Percentiles rank a stretch among this genome's conserved stretches.
Conservation (phyloP, 2,329 filamentous ascomycete genomes). For the Pseudohalonectria lignicola region DNA sequence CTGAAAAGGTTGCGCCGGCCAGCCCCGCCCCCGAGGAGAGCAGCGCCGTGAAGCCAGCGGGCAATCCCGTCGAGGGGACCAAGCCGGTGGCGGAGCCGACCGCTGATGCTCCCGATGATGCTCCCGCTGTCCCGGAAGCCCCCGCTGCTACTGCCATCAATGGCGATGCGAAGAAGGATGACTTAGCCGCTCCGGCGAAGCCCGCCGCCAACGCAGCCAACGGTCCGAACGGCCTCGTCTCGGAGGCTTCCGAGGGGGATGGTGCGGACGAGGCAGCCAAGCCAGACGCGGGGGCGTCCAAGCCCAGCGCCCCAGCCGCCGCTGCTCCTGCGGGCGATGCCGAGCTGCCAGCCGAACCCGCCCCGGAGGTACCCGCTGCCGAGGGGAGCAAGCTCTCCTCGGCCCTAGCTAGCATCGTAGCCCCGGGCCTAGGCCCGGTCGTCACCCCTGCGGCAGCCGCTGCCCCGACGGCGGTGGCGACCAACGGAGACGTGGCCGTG, state of each 20-base stretch:
- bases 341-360: not conserved
- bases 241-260: not conserved
- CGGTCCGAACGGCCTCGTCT: not conserved
- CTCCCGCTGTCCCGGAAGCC: too few relatives aligned
- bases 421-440: too few relatives aligned
- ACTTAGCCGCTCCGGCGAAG: not conserved
- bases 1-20: not conserved
- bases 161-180: conserved; percentile 1
- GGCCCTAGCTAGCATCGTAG: too few relatives aligned
- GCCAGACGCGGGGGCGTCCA: too few relatives aligned
- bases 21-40: not conserved
- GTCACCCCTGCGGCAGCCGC: not conserved
- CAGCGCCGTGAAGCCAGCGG: too few relatives aligned
- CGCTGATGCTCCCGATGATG: too few relatives aligned
- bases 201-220: too few relatives aligned
- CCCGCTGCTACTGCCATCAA: not conserved
- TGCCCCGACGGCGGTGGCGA: not conserved
- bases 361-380: not conserved
- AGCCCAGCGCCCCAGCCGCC: not conserved
- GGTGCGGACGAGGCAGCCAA: not conserved
- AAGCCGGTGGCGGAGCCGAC: not conserved
- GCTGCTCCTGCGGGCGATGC: not conserved
- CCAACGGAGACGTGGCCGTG: not conserved
- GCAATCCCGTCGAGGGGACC: not conserved
- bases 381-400: not conserved